Percentiles rank a stretch among this genome's conserved stretches.
phyloP scores from a whole-genome alignment of 176 grass and related monocot species.

The Dactylis glomerata region DNA sequence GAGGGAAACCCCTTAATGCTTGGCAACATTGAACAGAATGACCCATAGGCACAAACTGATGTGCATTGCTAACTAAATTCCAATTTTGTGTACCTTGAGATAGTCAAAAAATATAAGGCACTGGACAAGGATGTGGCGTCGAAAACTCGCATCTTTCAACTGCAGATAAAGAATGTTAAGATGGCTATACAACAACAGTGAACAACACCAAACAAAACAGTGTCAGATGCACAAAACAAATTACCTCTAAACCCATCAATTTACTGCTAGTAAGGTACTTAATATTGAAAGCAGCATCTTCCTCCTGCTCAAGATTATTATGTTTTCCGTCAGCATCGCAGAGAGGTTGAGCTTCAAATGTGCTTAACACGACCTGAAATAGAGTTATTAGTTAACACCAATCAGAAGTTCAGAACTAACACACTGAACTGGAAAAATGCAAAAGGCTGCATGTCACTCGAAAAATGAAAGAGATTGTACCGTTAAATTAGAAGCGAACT shows the following conservation, averaged over 20 bases:
- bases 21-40: conserved; percentile 14
- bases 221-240: conserved; percentile 2
- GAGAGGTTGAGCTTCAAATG: conserved; percentile 98
- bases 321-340: conserved; percentile 85
- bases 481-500: conserved; percentile 70
- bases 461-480: conserved; percentile 37
- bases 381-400: conserved; percentile 9
- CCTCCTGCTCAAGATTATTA: conserved; percentile 79
- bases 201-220: not conserved
- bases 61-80: not conserved
- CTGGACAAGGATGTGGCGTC: conserved; percentile 94
- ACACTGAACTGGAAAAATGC: not conserved
- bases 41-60: not conserved
- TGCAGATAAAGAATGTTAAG: conserved; percentile 38
- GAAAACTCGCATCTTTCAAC: conserved; percentile 97
- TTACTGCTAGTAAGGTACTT: conserved; percentile 99
- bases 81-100: conserved; percentile 61
- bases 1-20: not conserved
- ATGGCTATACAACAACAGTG: conserved; percentile 23
- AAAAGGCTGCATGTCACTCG: not conserved
- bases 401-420: conserved; percentile 23
- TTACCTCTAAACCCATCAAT: conserved; percentile 98
- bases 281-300: conserved; percentile 88
- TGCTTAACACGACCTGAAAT: conserved; percentile 79
- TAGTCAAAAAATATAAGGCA: conserved; percentile 98